Conservation (phyloP, 1,284 basidiomycete genomes). For the Melampsora abietis-canadensis region DNA sequence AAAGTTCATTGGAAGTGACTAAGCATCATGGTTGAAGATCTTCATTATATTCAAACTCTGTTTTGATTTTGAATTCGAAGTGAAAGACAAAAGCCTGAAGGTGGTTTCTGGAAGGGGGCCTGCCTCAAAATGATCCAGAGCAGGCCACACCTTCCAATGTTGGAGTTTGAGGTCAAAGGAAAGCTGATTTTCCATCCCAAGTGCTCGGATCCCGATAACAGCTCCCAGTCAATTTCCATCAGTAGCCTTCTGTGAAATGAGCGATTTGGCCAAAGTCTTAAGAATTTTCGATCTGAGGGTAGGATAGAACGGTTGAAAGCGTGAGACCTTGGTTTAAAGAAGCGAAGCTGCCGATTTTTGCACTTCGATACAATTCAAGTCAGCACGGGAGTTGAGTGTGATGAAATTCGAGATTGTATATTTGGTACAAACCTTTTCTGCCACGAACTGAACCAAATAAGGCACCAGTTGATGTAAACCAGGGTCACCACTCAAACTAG, state of each 20-base stretch:
- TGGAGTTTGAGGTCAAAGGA: no score
- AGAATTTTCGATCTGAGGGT: slow-evolving; percentile 81
- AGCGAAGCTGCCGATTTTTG: slow-evolving; percentile 60
- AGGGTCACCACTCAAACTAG: slow-evolving; percentile 81
- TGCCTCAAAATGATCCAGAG: no score
- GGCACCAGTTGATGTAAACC: slow-evolving; percentile 90
- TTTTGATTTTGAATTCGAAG: no score
- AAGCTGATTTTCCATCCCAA: no score
- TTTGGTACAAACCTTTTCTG: slow-evolving; percentile 64
- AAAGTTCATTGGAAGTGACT: slow-evolving; percentile 51
- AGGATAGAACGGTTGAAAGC: slow-evolving; percentile 63
- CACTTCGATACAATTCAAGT: slow-evolving; percentile 49
- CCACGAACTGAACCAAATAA: slow-evolving; percentile 91
- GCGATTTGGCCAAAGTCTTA: slow-evolving; percentile 82
- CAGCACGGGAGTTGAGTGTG: slow-evolving; percentile 49
- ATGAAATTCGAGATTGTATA: no score
- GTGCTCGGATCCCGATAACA: slow-evolving; percentile 22
- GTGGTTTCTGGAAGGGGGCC: no score
- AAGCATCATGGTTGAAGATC: neutral
- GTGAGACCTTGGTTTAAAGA: slow-evolving; percentile 71
- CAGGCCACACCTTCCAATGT: no score
- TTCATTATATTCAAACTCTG: slow-evolving; percentile 48
- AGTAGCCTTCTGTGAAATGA: slow-evolving; percentile 53
- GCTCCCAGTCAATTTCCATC: slow-evolving; percentile 41
- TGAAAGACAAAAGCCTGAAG: no score